Base-by-base conservation (phyloP, 2,329 filamentous ascomycete species). In the Diaporthe sp. region DNA sequence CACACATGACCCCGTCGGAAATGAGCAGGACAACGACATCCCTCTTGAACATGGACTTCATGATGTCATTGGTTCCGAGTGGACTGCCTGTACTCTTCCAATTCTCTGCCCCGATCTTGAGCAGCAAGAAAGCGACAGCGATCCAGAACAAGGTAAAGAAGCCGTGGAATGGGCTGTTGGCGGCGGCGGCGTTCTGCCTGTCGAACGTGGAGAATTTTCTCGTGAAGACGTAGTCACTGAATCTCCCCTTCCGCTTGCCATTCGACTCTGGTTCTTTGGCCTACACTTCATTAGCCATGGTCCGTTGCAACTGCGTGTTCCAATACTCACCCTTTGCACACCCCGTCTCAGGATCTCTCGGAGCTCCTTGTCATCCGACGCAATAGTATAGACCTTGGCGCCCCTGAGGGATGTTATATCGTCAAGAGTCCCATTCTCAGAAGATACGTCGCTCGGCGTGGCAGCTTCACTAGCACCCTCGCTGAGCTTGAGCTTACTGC, bases 131-230 rank as follows among this genome's bases (percentile, higher is more conserved):
- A 9, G 89, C 88, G 77, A 95, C 91, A 12, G 89, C 88, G 62
- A 95, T 88, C 94, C 94, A 96, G 82, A 95, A 95, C 0, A 96
- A 86, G 0, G 92, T 94, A 80, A 94, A 95, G 85, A 96, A 96
- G 42, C 94, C 94, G 81, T 94, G 91, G 79, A 95, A 96, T 0
- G 92, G 92, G 57, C 92, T 94, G 65, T 92, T 91, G 4, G 90
- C 88, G 2, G 90, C 90, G 1, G 85, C 85, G 7, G 89, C 87
- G 80, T 95, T 95, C 78, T 94, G 91, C 15, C 92, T 88, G 82
- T 96, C 94, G 82, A 96, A 95, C 0, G 92, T 89, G 8, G 93
- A 94, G 79, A 95, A 94, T 76, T 93, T 92, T 34, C 90, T 87
- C 0, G 93, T 95, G 81, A 95, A 96, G 71, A 94, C 90, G 60